A percentile compares a stretch with the other conserved stretches of the same genome.
These are phyloP conservation scores for Verticillium zaregamsianum DNA, from an alignment of 2,329 filamentous ascomycete genomes.

Conservation along the genomic window DNA sequence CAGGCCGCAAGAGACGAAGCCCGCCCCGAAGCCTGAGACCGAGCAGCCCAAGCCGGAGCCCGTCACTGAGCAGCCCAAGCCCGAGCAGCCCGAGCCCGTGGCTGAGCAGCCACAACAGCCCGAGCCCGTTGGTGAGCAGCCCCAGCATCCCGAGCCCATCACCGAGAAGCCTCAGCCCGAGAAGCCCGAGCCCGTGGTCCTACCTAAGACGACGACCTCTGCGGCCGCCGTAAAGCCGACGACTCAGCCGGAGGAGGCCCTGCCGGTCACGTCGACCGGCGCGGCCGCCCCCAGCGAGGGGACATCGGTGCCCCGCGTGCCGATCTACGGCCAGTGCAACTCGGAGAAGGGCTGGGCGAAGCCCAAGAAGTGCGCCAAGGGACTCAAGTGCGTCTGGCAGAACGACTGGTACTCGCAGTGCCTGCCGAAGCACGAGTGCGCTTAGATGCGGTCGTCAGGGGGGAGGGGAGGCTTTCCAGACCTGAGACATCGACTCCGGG, in stretches of 20 bases:
- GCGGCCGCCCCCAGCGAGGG: too few relatives aligned
- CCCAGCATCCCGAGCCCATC: too few relatives aligned
- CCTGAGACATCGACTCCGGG: not conserved
- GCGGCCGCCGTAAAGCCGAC: not conserved
- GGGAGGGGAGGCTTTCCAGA: not conserved
- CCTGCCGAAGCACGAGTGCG: conserved; percentile 21
- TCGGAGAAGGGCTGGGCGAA: conserved; percentile 27
- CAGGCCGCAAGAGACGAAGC: not conserved
- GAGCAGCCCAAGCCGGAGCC: not conserved
- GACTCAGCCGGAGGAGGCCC: too few relatives aligned
- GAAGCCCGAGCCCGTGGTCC: not conserved
- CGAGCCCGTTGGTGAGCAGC: too few relatives aligned
- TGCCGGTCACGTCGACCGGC: not conserved
- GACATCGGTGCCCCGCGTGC: not conserved
- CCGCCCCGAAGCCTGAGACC: not conserved
- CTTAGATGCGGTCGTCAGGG: not conserved
- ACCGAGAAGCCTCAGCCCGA: too few relatives aligned
- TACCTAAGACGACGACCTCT: not conserved
- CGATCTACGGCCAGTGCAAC: conserved; percentile 32
- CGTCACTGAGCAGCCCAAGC: too few relatives aligned
- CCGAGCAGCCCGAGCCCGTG: not conserved
- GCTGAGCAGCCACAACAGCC: too few relatives aligned
- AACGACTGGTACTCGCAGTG: conserved; percentile 41
- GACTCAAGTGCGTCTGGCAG: conserved; percentile 28
- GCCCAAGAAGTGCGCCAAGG: conserved; percentile 27